Conservation (phyloP, 768 basidiomycete species). For the Calocybe cyanea region DNA sequence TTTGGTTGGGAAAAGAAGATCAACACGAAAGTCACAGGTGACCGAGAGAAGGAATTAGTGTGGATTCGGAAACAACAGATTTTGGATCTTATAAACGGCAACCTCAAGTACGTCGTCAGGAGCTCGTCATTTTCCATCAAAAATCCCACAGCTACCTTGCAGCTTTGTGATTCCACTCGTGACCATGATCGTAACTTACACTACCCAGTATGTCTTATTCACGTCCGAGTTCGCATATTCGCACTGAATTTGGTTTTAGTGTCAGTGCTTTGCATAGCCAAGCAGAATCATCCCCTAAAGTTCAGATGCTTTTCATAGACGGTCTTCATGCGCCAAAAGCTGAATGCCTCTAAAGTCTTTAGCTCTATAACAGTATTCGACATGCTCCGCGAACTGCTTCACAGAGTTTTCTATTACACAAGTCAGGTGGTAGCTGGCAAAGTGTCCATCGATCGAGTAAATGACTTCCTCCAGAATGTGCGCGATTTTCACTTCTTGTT, state of each 20-base stretch:
- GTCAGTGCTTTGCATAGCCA: constrained; percentile 2
- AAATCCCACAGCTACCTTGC: not conserved
- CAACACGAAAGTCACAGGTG: constrained; percentile 41
- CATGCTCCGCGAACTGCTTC: constrained; percentile 46
- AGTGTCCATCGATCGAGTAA: constrained; percentile 57
- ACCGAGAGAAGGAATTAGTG: constrained; percentile 56
- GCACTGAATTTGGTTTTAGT: not conserved
- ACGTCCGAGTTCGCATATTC: not conserved
- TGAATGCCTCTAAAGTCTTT: not conserved
- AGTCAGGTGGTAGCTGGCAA: constrained; percentile 34
- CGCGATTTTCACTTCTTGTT: constrained; percentile 1
- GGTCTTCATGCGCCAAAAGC: not conserved
- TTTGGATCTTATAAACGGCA: constrained; percentile 42
- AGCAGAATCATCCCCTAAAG: constrained; percentile 13
- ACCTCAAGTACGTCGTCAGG: constrained; percentile 31
- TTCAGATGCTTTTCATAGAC: not conserved
- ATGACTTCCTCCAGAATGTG: constrained; percentile 35
- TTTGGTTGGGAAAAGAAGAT: constrained; percentile 65
- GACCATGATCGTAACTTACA: constrained; percentile 63
- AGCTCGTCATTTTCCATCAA: not conserved
- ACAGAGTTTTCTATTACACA: constrained; percentile 26
- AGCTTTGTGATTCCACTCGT: constrained; percentile 58
- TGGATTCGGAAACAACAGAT: constrained; percentile 47
- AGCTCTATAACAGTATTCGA: constrained; percentile 44
- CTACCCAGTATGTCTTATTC: constrained; percentile 27